Evolutionary conservation across 257 asterid genomes (phyloP).

Genomic region (Osmanthus fragrans): DNA sequence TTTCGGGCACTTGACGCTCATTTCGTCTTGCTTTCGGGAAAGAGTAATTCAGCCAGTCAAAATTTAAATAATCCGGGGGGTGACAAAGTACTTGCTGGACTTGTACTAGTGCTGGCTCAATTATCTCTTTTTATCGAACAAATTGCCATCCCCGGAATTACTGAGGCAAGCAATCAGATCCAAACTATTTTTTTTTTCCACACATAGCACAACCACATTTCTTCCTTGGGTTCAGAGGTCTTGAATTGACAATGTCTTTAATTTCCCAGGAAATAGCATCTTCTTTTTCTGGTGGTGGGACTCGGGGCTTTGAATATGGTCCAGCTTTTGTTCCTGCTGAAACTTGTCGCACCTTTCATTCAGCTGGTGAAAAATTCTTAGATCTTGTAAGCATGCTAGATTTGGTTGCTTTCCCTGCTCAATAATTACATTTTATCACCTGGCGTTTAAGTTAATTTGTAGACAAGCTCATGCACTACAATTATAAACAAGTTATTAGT

Average conservation of each 20-base stretch:
- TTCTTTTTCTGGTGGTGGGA: slow-evolving; percentile 73
- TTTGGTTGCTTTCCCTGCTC: slow-evolving; percentile 10
- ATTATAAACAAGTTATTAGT: not conserved
- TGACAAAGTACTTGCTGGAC: slow-evolving; percentile 77
- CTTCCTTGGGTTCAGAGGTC: not conserved
- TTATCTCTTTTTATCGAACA: slow-evolving; percentile 73
- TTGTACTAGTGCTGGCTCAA: slow-evolving; percentile 83
- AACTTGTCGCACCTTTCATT: slow-evolving; percentile 73
- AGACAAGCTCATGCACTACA: not conserved
- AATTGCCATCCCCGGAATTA: slow-evolving; percentile 77
- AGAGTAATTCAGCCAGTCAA: slow-evolving; percentile 49
- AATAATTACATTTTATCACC: not conserved
- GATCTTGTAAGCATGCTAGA: slow-evolving; percentile 63
- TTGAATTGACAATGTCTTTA: slow-evolving; percentile 16
- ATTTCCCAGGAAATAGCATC: slow-evolving; percentile 83
- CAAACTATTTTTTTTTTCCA: not conserved
- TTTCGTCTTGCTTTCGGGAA: slow-evolving; percentile 76
- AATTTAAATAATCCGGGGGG: slow-evolving; percentile 53
- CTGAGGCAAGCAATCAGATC: slow-evolving; percentile 59
- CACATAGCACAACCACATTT: not conserved
- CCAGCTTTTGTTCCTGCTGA: slow-evolving; percentile 81
- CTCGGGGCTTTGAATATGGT: slow-evolving; percentile 56
- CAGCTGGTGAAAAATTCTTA: slow-evolving; percentile 81
- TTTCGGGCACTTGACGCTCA: slow-evolving; percentile 65
- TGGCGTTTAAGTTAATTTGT: not conserved